These are phyloP conservation scores for Aspergillus clavatus DNA, from an alignment of 2,329 filamentous ascomycete species.

Conservation along the genomic window DNA sequence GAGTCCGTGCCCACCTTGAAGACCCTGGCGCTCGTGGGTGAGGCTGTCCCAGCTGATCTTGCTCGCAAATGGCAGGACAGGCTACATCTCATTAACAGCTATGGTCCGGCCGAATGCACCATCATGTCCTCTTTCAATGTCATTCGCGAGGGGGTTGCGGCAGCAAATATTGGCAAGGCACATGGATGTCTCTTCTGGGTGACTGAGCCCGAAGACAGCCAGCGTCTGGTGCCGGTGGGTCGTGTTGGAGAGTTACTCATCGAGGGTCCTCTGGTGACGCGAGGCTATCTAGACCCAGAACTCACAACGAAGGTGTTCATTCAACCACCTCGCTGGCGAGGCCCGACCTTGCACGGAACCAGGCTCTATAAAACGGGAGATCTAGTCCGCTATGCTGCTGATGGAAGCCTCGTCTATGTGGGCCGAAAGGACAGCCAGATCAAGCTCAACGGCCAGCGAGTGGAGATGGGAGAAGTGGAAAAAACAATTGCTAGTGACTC, in stretches of 20 bases:
- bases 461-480: constrained; percentile 1
- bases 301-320: not conserved
- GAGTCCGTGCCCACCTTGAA: constrained; percentile 30
- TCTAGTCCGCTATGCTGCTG: not conserved
- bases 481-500: not conserved
- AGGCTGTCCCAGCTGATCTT: constrained; percentile 25
- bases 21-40: constrained; percentile 20
- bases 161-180: constrained; percentile 11
- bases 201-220: constrained; percentile 21
- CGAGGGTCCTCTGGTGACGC: constrained; percentile 30
- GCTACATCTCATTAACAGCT: not conserved
- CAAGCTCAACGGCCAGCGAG: constrained; percentile 2
- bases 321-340: not conserved
- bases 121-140: constrained; percentile 17
- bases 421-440: constrained; percentile 2
- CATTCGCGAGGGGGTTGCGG: constrained; percentile 10
- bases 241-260: constrained; percentile 27
- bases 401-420: not conserved
- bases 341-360: not conserved
- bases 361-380: constrained; percentile 2
- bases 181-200: constrained; percentile 18
- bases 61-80: constrained; percentile 10
- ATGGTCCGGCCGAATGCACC: too few relatives aligned
- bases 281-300: constrained; percentile 28
- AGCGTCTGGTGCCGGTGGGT: constrained; percentile 30